Conservation (phyloP, 768 basidiomycete species). For the Albatrellus ellisii region DNA sequence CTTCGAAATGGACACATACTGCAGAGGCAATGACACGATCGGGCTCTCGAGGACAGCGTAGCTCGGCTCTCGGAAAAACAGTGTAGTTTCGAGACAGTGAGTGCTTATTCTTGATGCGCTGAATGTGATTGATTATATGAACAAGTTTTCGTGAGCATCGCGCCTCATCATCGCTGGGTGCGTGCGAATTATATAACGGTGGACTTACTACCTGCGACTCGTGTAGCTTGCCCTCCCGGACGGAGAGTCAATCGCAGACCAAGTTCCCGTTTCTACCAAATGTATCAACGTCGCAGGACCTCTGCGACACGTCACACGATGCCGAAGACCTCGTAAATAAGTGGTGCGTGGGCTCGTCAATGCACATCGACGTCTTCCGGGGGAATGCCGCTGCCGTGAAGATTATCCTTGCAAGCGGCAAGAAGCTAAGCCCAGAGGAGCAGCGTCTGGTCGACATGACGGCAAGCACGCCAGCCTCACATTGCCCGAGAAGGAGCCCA, state of each 20-base stretch:
- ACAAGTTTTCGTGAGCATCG: conserved; percentile 59
- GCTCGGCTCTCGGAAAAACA: conserved; percentile 42
- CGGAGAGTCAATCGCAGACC: conserved; percentile 43
- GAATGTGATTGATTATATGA: conserved; percentile 1
- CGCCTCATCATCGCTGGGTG: conserved; percentile 4
- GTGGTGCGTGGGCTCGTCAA: conserved; percentile 61
- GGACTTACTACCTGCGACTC: conserved; percentile 15
- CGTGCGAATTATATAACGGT: too few species aligned
- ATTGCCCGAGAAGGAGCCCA: conserved; percentile 51
- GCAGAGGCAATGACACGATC: conserved; percentile 46
- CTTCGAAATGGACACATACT: conserved; percentile 55
- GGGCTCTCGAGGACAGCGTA: conserved; percentile 41
- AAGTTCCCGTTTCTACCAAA: conserved; percentile 64
- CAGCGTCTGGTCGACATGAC: conserved; percentile 71
- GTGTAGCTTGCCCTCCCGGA: conserved; percentile 43
- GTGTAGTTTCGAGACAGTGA: conserved; percentile 54
- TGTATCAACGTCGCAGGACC: conserved; percentile 56
- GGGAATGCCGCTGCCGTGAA: conserved; percentile 59
- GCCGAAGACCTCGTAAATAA: conserved; percentile 61
- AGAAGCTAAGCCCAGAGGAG: conserved; percentile 50
- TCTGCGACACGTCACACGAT: conserved; percentile 69
- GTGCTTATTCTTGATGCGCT: conserved; percentile 14
- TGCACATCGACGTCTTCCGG: conserved; percentile 71
- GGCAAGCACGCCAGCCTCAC: conserved; percentile 70
- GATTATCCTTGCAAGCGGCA: conserved; percentile 48